A percentile compares a stretch with the other conserved stretches of the same genome.
Evolutionary conservation across 306 rosid genomes (phyloP).

Genomic region (Oemleria cerasiformis): DNA sequence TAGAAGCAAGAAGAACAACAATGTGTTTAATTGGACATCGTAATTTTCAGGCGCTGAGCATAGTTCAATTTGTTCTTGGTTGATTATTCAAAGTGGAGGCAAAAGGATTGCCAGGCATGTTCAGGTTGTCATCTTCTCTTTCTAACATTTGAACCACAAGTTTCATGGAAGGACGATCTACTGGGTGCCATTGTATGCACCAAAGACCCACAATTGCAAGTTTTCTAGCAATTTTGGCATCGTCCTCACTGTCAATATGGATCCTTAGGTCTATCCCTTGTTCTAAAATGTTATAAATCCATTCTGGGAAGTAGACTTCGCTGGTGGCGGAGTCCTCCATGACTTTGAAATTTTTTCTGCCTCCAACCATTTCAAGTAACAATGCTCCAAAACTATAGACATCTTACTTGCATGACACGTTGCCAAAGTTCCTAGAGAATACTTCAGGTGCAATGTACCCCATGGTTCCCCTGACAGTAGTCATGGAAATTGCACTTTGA

Average conservation of each 20-base stretch:
- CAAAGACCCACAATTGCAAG: background rate
- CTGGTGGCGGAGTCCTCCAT: background rate
- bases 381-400: conserved; percentile 35
- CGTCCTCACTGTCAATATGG: background rate
- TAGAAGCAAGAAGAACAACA: too few species aligned
- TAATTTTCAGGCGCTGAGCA: too few species aligned
- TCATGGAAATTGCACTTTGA: background rate
- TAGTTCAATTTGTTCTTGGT: too few species aligned
- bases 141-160: background rate
- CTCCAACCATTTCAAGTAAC: conserved; percentile 33
- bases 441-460: too few species aligned
- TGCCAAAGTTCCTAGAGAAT: conserved; percentile 34
- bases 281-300: background rate
- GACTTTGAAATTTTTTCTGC: conserved; percentile 15
- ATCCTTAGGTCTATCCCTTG: background rate
- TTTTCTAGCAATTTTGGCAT: background rate
- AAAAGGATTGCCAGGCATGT: conserved; percentile 9
- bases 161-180: conserved; percentile 1
- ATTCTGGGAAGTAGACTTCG: conserved; percentile 13
- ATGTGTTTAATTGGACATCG: too few species aligned
- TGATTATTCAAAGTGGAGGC: too few species aligned
- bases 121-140: background rate
- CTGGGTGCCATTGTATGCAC: too few species aligned
- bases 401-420: conserved; percentile 25
- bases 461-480: conserved; percentile 15